Evolutionary conservation across 306 rosid species (phyloP), one percentile per base, ranked within the genome.

Genomic region (Vigna trinervia): DNA sequence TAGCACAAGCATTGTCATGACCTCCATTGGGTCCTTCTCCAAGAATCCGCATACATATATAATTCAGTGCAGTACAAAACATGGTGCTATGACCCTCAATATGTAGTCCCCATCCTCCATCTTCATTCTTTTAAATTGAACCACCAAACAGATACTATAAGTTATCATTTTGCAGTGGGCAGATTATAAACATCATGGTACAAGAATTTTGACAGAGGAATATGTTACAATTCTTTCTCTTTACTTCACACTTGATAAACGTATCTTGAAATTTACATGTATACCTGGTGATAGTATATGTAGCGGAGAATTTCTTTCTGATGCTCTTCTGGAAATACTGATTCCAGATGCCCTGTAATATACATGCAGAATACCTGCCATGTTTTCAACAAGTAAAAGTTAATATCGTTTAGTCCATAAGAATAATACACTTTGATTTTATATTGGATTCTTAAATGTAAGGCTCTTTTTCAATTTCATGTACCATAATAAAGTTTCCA

Each of bases 91-190:
- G 93, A 9, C 97, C 97, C 75, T 88, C 91, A 5, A 92, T 80
- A 71, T 92, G 93, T 3, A 92, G 32, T 12, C 97, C 97, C 96
- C 93, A 92, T 1, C 97, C 97, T 53, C 97, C 97, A 75, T 92
- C 97, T 82, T 92, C 85, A 56, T 92, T 92, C 96, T 91, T 22
- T 41, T 23, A 76, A 76, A 51, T 48, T 2, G 60, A 69, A 28
- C 1, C n/a, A 59, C 46, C 26, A 48, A 39, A 67, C n/a, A 19
- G n/a, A 26, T 4, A 66, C 28, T 23, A 67, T 74, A 53, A 64
- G 43, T 52, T 20, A 36, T 78, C 47, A 11, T 63, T 22, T 48
- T 48, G 12, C 8, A 6, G 13, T 1, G 53, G 53, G 13, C 12
- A 32, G 8, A 56, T 71, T 65, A 57, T 20, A 26, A 52, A 5